A percentile compares a stretch with the other conserved stretches of the same genome.
phyloP scores from a whole-genome alignment of 768 basidiomycete genomes.

The Boletellus emodensis region DNA sequence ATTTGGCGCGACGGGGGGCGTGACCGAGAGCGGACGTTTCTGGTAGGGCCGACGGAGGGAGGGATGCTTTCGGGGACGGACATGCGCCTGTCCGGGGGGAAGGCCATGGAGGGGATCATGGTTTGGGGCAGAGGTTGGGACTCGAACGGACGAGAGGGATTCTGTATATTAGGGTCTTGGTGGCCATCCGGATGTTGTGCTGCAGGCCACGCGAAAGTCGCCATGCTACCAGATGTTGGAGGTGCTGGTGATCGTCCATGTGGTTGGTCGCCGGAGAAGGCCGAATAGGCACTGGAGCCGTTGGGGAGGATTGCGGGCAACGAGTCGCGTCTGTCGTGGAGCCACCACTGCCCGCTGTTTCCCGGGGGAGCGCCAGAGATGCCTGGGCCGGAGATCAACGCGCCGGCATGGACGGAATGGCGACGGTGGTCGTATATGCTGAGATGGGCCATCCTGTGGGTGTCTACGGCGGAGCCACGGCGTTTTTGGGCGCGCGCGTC shows the following conservation, averaged over 20 bases:
- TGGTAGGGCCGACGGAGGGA: conserved; percentile 41
- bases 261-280: conserved; percentile 60
- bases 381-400: conserved; percentile 30
- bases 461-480: conserved; percentile 79
- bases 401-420: conserved; percentile 67
- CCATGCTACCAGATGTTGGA: conserved; percentile 56
- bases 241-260: conserved; percentile 56
- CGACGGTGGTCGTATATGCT: conserved; percentile 71
- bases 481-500: conserved; percentile 77
- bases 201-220: conserved; percentile 72
- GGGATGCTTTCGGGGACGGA: conserved; percentile 62
- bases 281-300: conserved; percentile 52
- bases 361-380: conserved; percentile 17
- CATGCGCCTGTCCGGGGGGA: conserved; percentile 67
- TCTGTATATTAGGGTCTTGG: conserved; percentile 40
- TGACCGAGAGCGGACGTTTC: conserved; percentile 61
- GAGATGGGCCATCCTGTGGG: conserved; percentile 68
- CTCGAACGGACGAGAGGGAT: conserved; percentile 46
- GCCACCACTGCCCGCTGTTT: conserved; percentile 48
- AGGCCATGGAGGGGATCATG: conserved; percentile 58
- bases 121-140: conserved; percentile 41
- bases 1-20: conserved; percentile 67
- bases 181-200: conserved; percentile 44
- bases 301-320: conserved; percentile 66
- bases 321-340: conserved; percentile 69